A percentile compares a stretch with the other conserved stretches of the same genome.
Evolutionary conservation across 495 filamentous ascomycete species (phyloP).

Genomic region (Penicillium turbatum): DNA sequence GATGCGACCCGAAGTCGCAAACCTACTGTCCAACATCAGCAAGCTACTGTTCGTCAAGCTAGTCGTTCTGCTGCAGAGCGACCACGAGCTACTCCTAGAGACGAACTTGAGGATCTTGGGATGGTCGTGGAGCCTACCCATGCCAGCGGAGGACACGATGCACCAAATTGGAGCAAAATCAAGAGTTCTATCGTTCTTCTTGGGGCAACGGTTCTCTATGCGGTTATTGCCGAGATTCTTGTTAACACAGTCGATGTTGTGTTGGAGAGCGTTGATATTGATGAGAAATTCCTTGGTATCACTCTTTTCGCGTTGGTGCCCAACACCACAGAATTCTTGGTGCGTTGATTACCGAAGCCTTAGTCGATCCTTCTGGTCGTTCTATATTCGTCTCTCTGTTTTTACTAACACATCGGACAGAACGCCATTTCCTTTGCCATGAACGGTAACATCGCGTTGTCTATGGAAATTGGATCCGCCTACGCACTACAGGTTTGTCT

Average conservation of each 20-base stretch:
- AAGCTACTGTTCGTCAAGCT: slow-evolving; percentile 24
- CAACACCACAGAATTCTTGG: slow-evolving; percentile 96
- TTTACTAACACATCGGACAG: slow-evolving; percentile 46
- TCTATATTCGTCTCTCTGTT: not conserved
- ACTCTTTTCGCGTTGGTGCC: slow-evolving; percentile 96
- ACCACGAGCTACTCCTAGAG: slow-evolving; percentile 20
- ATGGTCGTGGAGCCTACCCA: slow-evolving; percentile 35
- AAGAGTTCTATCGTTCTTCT: slow-evolving; percentile 89
- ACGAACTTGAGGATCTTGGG: slow-evolving; percentile 43
- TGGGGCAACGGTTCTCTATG: slow-evolving; percentile 87
- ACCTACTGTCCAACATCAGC: slow-evolving; percentile 32
- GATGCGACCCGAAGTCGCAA: slow-evolving; percentile 61
- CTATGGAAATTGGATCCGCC: slow-evolving; percentile 98
- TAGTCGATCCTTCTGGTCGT: too few relatives aligned
- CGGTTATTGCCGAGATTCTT: slow-evolving; percentile 92
- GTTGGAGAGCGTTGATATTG: slow-evolving; percentile 79
- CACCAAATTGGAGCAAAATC: slow-evolving; percentile 91
- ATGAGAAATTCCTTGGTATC: slow-evolving; percentile 97
- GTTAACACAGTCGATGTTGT: slow-evolving; percentile 96
- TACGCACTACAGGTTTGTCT: slow-evolving; percentile 97
- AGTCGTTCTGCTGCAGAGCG: slow-evolving; percentile 28
- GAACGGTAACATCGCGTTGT: slow-evolving; percentile 99
- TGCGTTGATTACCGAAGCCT: slow-evolving; percentile 38
- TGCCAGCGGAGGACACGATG: slow-evolving; percentile 79
- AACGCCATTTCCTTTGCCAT: slow-evolving; percentile 99